These are phyloP conservation scores for Glycine soja DNA, from an alignment of 306 rosid genomes.

Conservation along the genomic window DNA sequence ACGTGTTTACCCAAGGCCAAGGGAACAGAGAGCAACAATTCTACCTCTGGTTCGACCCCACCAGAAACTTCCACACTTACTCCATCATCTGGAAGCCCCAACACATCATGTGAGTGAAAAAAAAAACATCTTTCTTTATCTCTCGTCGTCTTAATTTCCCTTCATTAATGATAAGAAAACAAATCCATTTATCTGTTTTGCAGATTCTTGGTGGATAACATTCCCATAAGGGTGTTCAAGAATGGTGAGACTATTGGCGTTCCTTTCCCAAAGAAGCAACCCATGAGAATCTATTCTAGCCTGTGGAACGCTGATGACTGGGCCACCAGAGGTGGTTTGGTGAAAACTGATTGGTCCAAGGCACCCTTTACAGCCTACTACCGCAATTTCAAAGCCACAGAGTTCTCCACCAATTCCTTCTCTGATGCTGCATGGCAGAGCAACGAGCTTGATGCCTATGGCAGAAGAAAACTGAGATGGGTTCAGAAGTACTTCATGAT, in stretches of 20 bases:
- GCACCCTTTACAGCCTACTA: conserved; percentile 90
- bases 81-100: conserved; percentile 87
- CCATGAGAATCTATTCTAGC: conserved; percentile 77
- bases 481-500: conserved; percentile 90
- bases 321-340: conserved; percentile 89
- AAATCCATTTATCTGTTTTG: not conserved
- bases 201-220: conserved; percentile 81
- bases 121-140: no score
- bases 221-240: conserved; percentile 80
- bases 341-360: conserved; percentile 84
- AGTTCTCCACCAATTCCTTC: conserved; percentile 19
- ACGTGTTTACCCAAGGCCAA: conserved; percentile 78
- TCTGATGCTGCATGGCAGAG: conserved; percentile 54
- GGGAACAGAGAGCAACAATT: conserved; percentile 89
- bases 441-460: conserved; percentile 71
- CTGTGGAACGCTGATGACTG: conserved; percentile 87
- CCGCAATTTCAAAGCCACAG: conserved; percentile 67
- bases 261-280: conserved; percentile 81
- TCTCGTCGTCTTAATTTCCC: no score
- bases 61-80: conserved; percentile 88
- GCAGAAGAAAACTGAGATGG: conserved; percentile 84
- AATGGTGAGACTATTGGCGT: conserved; percentile 70
- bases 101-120: conserved; percentile 66
- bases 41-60: conserved; percentile 90
- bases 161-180: no score